Evolutionary conservation across 345 rosid species (phyloP), one percentile per base, ranked within the genome.

Genomic region (Bruguiera parviflora): DNA sequence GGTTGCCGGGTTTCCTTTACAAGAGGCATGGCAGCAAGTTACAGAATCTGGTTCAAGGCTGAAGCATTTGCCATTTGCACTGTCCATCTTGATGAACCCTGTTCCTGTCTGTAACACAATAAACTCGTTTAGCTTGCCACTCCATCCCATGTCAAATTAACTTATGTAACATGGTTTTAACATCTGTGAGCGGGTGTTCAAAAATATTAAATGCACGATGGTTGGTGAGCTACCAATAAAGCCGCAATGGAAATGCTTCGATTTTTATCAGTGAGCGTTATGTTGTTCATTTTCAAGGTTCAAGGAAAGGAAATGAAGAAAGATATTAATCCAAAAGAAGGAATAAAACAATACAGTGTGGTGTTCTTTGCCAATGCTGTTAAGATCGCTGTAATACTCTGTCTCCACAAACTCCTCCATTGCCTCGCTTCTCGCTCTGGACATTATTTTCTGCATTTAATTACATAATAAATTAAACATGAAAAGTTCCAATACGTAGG

Each of bases 1-100:
- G 15, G 95, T 89, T 2, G 95, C 91, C 0, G 95, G 95, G 72
- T 87, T 89, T 58, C 95, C 91, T 69, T 62, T 78, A 80, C 81
- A 64, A 43, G 95, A 73, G 66, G 75, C 65, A 24, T 89, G 95
- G 8, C 65, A 71, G 56, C 0, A 25, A 47, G 66, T 57, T 6
- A 56, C 69, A 7, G 51, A 21, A 73, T 87, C 77, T 5, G 81
- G 78, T 29, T 52, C 75, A 27, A 89, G 71, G 66, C 53, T 68
- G 67, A 84, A 85, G 73, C 46, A 7, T 60, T 75, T 64, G 39
- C 55, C 84, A 39, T 67, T 66, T 10, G 72, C 67, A 56, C 56
- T 61, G 57, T 80, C 94, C 73, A 66, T 64, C 29, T 72, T 79
- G 66, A 89, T 89, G 73, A 89, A 89, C 21, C 94, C 88, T 53